Conservation (phyloP, 208 protist species). For the Crithidia fasciculata region DNA sequence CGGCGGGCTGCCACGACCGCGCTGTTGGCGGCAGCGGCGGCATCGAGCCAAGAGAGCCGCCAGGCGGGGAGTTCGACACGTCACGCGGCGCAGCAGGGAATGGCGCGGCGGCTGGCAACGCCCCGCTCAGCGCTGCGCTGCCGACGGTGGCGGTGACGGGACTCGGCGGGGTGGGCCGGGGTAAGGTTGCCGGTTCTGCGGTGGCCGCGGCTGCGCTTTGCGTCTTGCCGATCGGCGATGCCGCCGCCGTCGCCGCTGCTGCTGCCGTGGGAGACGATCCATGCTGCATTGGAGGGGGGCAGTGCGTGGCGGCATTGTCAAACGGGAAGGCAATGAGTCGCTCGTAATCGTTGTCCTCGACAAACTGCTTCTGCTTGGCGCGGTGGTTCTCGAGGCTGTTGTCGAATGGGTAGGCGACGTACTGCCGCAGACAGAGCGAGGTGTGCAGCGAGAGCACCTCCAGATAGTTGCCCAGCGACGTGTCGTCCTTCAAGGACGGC, state of each 20-base stretch:
- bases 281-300: slow-evolving; percentile 6
- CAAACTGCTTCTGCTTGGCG: slow-evolving; percentile 70
- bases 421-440: slow-evolving; percentile 69
- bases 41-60: not conserved
- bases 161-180: slow-evolving; percentile 3
- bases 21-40: not conserved
- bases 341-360: slow-evolving; percentile 78
- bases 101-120: not conserved
- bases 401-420: slow-evolving; percentile 83
- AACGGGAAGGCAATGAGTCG: slow-evolving; percentile 56
- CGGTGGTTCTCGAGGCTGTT: slow-evolving; percentile 67
- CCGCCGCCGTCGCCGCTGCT: not conserved
- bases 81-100: not conserved
- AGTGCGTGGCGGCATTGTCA: slow-evolving; percentile 11
- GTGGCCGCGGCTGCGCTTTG: slow-evolving; percentile 1
- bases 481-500: slow-evolving; percentile 9
- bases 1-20: not conserved
- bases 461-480: slow-evolving; percentile 35
- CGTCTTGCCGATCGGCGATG: not conserved
- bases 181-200: slow-evolving; percentile 27
- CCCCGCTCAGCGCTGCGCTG: not conserved
- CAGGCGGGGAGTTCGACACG: not conserved
- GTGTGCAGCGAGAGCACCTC: slow-evolving; percentile 80
- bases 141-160: not conserved
- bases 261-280: not conserved